Percentiles rank a stretch among this genome's conserved stretches.
phyloP scores from a whole-genome alignment of 371 early-diverging fungal genomes.

The Rhizopus microsporus region DNA sequence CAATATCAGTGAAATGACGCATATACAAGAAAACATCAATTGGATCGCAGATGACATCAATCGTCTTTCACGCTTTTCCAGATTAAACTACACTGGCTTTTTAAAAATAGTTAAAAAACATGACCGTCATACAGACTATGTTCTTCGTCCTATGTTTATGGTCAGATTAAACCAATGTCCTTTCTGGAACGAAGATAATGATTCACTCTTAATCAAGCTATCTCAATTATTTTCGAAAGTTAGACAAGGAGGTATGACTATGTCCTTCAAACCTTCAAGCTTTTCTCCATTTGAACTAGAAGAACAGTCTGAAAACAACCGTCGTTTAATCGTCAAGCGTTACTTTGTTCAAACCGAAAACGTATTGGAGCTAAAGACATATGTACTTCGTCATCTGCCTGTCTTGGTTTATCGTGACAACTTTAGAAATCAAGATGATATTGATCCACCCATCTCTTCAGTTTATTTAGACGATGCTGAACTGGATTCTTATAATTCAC shows the following conservation, averaged over 20 bases:
- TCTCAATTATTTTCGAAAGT: slow-evolving; percentile 89
- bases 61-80: slow-evolving; percentile 88
- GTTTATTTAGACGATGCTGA: slow-evolving; percentile 95
- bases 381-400: slow-evolving; percentile 94
- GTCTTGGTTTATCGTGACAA: slow-evolving; percentile 88
- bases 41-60: slow-evolving; percentile 86
- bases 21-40: slow-evolving; percentile 77
- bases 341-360: slow-evolving; percentile 99
- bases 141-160: slow-evolving; percentile 86
- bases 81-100: slow-evolving; percentile 96
- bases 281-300: not conserved
- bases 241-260: slow-evolving; percentile 76
- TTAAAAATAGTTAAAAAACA: slow-evolving; percentile 97
- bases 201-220: slow-evolving; percentile 83
- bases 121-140: slow-evolving; percentile 90
- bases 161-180: slow-evolving; percentile 84
- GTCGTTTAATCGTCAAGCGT: slow-evolving; percentile 53
- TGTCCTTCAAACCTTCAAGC: slow-evolving; percentile 45
- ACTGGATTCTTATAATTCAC: slow-evolving; percentile 90
- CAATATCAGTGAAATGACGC: slow-evolving; percentile 56
- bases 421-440: slow-evolving; percentile 62
- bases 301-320: slow-evolving; percentile 8
- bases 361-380: slow-evolving; percentile 92
- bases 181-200: slow-evolving; percentile 92
- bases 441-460: slow-evolving; percentile 92